Conservation (phyloP, 139 green algal species). For the Dunaliella primolecta region DNA sequence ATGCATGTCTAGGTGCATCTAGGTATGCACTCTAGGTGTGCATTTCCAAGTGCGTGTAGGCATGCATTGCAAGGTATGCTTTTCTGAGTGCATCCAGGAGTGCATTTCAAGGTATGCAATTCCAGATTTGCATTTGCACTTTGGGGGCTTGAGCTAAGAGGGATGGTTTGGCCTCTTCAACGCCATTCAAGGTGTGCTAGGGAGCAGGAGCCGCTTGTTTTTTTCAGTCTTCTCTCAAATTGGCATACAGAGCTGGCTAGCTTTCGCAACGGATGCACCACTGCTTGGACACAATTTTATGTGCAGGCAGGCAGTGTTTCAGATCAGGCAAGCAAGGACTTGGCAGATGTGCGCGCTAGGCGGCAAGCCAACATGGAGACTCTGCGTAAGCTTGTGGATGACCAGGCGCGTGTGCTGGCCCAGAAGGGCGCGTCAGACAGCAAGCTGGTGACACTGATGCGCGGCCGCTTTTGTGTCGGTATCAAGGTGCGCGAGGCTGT, state of each 20-base stretch:
- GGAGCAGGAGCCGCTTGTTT: neutral
- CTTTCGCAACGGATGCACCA: neutral
- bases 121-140: too few relatives aligned
- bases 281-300: neutral
- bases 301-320: conserved; percentile 39
- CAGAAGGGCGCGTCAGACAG: conserved; percentile 53
- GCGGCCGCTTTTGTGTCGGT: conserved; percentile 39
- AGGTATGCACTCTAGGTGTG: neutral
- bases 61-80: too few relatives aligned
- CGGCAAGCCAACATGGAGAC: conserved; percentile 43
- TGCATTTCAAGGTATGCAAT: too few relatives aligned
- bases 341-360: conserved; percentile 40
- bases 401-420: conserved; percentile 42
- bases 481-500: conserved; percentile 28
- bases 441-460: conserved; percentile 28
- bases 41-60: neutral
- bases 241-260: neutral
- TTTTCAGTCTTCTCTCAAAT: neutral
- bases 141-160: neutral
- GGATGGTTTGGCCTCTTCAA: neutral
- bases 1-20: neutral
- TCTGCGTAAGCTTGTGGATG: conserved; percentile 46
- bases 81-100: too few relatives aligned
- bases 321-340: conserved; percentile 43
- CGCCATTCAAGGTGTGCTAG: neutral